Conservation (phyloP, 208 protist genomes). For the Kentomonas sorsogonicus region DNA sequence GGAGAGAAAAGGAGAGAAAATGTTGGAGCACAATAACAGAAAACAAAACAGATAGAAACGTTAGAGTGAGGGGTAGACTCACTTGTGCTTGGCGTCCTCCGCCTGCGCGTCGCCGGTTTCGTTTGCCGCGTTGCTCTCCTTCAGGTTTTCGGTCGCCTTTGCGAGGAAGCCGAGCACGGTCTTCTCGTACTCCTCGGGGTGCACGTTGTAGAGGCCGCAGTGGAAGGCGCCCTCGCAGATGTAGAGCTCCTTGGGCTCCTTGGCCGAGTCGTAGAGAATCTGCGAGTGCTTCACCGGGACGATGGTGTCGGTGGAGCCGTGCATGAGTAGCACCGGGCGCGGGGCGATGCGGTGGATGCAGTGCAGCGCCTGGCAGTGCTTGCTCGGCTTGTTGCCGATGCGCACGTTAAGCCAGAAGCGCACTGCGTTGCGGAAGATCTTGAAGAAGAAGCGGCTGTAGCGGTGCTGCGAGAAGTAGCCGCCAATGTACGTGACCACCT, state of each 20-base stretch:
- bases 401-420: constrained; percentile 83
- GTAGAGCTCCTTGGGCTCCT: constrained; percentile 85
- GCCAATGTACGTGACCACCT: constrained; percentile 57
- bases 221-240: constrained; percentile 80
- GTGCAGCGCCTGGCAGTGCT: constrained; percentile 82
- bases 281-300: constrained; percentile 80
- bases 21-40: background rate
- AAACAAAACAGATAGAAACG: constrained; percentile 16
- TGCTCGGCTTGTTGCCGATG: constrained; percentile 80
- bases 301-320: constrained; percentile 83
- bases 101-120: background rate
- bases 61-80: background rate
- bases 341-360: constrained; percentile 71
- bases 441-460: constrained; percentile 61
- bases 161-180: constrained; percentile 58
- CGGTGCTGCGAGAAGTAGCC: constrained; percentile 64
- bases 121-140: constrained; percentile 4
- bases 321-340: constrained; percentile 84
- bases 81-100: constrained; percentile 11
- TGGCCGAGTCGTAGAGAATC: constrained; percentile 67
- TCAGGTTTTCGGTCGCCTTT: constrained; percentile 23
- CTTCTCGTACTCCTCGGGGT: constrained; percentile 71
- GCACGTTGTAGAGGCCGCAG: constrained; percentile 86
- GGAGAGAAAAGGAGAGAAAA: background rate
- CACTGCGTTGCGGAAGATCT: constrained; percentile 48